Evolutionary conservation across 169 alveolate species (phyloP).

Genomic region (Plasmodium ovale): DNA sequence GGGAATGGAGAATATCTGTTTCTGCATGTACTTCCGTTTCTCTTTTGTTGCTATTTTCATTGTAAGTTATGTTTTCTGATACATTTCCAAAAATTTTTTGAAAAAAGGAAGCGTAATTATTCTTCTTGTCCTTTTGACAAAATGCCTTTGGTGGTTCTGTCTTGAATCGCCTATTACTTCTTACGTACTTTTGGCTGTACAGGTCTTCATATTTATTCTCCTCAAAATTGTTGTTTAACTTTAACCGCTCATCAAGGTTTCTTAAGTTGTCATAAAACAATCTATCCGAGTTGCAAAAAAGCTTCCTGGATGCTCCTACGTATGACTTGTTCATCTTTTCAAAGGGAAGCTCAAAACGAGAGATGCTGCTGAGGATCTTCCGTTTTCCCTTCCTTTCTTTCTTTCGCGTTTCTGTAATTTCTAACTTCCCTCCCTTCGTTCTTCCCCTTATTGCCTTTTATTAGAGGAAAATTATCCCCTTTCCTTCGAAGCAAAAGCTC

Average conservation of each 20-base stretch:
- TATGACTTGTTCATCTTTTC: slow-evolving; percentile 21
- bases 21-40: neutral
- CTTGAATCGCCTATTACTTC: slow-evolving; percentile 58
- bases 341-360: neutral
- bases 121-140: neutral
- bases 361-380: no score
- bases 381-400: no score
- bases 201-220: slow-evolving; percentile 42
- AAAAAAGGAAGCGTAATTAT: slow-evolving; percentile 27
- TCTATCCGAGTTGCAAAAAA: slow-evolving; percentile 42
- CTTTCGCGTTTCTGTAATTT: no score
- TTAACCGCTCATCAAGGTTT: slow-evolving; percentile 58
- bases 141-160: slow-evolving; percentile 56
- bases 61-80: slow-evolving; percentile 24
- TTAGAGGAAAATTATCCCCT: no score
- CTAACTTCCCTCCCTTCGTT: no score
- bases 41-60: neutral
- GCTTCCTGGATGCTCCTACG: slow-evolving; percentile 25
- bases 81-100: slow-evolving; percentile 34
- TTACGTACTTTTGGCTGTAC: slow-evolving; percentile 1
- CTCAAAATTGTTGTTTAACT: slow-evolving; percentile 61
- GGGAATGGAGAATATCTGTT: neutral
- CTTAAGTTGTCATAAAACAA: slow-evolving; percentile 61
- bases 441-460: no score
- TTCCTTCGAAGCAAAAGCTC: no score